Conservation (phyloP, 2,329 filamentous ascomycete genomes). For the Rhinocladiella similis region DNA sequence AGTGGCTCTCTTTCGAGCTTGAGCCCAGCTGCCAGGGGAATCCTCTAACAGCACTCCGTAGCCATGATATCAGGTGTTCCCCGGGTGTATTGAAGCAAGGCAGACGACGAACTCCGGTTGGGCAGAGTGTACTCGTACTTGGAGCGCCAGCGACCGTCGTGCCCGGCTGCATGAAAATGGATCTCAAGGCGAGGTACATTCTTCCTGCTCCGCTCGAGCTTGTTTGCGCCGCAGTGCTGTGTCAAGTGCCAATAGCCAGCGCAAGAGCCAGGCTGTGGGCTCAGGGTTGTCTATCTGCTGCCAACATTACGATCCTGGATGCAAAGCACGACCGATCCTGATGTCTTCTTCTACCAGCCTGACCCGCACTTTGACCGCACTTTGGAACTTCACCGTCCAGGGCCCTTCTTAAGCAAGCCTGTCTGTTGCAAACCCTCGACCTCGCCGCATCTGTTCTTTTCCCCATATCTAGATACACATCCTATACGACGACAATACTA, state of each 20-base stretch:
- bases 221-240: slow-evolving; percentile 12
- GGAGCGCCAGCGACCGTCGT: slow-evolving; percentile 18
- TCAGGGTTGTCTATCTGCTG: slow-evolving; percentile 9
- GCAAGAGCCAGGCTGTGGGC: slow-evolving; percentile 10
- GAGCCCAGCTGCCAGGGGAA: no score
- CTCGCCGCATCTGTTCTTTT: neutral
- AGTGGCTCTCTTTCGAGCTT: neutral
- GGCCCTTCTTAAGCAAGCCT: slow-evolving; percentile 1
- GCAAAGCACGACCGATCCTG: slow-evolving; percentile 10
- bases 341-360: slow-evolving; percentile 6
- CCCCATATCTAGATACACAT: no score
- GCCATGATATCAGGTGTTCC: slow-evolving; percentile 21
- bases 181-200: slow-evolving; percentile 14
- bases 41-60: no score
- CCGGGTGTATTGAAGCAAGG: neutral
- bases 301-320: slow-evolving; percentile 11
- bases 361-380: slow-evolving; percentile 24
- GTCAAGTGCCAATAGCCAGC: slow-evolving; percentile 1
- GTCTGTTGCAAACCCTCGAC: neutral
- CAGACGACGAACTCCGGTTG: slow-evolving; percentile 7
- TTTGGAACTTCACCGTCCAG: slow-evolving; percentile 5
- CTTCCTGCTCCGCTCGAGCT: slow-evolving; percentile 6
- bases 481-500: neutral
- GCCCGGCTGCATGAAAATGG: slow-evolving; percentile 7
- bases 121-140: slow-evolving; percentile 3